Conservation (phyloP, 768 basidiomycete genomes). For the Dendrothele bispora region DNA sequence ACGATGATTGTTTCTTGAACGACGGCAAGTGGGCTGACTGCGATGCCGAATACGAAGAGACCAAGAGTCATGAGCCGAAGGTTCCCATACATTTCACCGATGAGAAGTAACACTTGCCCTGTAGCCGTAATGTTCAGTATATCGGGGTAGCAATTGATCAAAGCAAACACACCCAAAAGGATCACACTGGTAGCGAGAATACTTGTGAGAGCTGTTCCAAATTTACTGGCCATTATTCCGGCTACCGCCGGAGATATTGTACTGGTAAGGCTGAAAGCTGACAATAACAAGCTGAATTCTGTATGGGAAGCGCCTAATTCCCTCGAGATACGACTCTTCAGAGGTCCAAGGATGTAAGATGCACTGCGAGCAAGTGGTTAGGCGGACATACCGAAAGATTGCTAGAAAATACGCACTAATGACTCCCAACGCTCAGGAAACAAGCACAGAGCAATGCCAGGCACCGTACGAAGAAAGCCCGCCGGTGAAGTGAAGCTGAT, state of each 20-base stretch:
- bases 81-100: constrained; percentile 59
- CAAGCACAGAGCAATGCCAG: constrained; percentile 73
- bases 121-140: constrained; percentile 2
- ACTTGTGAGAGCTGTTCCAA: constrained; percentile 71
- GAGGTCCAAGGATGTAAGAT: constrained; percentile 72
- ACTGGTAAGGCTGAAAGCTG: constrained; percentile 71
- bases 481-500: constrained; percentile 12
- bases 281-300: constrained; percentile 75
- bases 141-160: constrained; percentile 6
- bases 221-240: constrained; percentile 65
- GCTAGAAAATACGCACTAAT: constrained; percentile 61
- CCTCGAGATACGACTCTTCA: constrained; percentile 67
- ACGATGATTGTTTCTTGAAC: constrained; percentile 86
- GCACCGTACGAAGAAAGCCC: constrained; percentile 50
- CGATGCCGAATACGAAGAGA: constrained; percentile 78
- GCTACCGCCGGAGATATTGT: constrained; percentile 77
- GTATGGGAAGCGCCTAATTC: constrained; percentile 77
- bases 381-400: too few species aligned
- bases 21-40: constrained; percentile 77
- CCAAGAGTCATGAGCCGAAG: constrained; percentile 75
- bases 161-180: constrained; percentile 46
- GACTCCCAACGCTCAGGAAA: constrained; percentile 72
- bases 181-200: constrained; percentile 77
- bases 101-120: constrained; percentile 68
- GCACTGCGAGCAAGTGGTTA: constrained; percentile 49